phyloP scores from a whole-genome alignment of 192 early-diverging fungal species.

The Rhizoclosmatium sp. region DNA sequence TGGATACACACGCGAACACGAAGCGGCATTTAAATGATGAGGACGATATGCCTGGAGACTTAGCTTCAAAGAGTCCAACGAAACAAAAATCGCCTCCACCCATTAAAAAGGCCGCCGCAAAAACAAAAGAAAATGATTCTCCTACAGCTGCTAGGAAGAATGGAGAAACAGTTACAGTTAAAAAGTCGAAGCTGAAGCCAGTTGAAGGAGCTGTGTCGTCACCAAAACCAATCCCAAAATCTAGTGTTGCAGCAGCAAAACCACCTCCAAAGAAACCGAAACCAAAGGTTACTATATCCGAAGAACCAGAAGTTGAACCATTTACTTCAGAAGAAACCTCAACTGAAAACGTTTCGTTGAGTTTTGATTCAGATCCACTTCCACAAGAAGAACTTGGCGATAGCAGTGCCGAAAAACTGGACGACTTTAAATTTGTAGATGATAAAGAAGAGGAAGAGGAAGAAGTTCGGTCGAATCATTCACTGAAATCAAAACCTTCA shows the following conservation, averaged over 20 bases:
- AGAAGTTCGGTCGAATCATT: neutral
- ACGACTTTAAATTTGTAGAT: neutral
- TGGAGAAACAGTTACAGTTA: neutral
- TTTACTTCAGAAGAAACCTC: neutral
- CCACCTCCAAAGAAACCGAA: constrained; percentile 8
- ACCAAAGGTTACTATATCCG: neutral
- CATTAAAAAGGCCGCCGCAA: neutral
- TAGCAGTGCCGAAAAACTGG: neutral
- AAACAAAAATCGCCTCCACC: constrained; percentile 3
- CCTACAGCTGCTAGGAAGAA: neutral
- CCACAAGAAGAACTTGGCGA: neutral
- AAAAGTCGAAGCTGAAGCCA: constrained; percentile 14
- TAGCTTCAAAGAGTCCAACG: neutral
- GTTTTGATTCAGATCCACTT: neutral
- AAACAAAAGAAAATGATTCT: constrained; percentile 29
- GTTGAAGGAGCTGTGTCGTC: neutral
- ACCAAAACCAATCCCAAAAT: neutral
- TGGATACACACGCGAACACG: neutral
- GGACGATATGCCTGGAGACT: neutral
- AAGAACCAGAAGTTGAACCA: neutral
- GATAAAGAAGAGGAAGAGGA: neutral
- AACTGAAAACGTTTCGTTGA: neutral
- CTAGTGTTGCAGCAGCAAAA: neutral
- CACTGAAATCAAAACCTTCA: neutral
- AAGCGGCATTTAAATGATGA: neutral